A percentile compares a stretch with the other conserved stretches of the same genome.
Conservation (phyloP, 176 grass and related monocot genomes). For the Oryza punctata region DNA sequence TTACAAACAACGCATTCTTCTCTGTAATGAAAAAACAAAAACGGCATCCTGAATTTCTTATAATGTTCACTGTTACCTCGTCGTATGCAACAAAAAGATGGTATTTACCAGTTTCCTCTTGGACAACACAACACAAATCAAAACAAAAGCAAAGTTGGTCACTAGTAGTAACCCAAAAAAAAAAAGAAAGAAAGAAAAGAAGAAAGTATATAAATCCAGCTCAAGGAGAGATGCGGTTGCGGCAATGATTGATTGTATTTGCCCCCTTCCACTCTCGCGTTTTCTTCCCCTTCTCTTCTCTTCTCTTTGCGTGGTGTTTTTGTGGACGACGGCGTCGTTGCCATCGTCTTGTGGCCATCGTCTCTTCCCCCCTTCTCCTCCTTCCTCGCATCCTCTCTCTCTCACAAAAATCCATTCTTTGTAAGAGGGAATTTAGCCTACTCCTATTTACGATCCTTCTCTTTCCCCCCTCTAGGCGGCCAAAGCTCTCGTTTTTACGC, state of each 20-base stretch:
- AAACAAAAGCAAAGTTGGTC: constrained; percentile 22
- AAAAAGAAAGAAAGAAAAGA: neutral
- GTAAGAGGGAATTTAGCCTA: constrained; percentile 23
- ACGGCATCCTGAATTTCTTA: neutral
- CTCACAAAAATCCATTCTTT: constrained; percentile 32
- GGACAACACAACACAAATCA: constrained; percentile 31
- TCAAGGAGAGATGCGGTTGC: constrained; percentile 44
- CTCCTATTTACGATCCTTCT: constrained; percentile 27
- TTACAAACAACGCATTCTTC: neutral
- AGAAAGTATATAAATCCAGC: constrained; percentile 1
- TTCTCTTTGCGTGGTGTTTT: constrained; percentile 65
- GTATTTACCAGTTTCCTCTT: constrained; percentile 39
- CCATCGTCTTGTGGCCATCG: constrained; percentile 57
- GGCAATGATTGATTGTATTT: constrained; percentile 48
- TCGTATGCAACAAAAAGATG: constrained; percentile 31
- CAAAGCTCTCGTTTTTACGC: constrained; percentile 3
- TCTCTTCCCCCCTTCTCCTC: neutral
- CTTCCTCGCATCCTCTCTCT: constrained; percentile 11
- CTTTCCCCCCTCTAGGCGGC: neutral
- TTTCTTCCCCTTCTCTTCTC: too few species aligned
- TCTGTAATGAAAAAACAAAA: neutral
- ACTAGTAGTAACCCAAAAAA: neutral
- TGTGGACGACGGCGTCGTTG: constrained; percentile 50
- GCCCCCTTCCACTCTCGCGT: constrained; percentile 22
- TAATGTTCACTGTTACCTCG: constrained; percentile 13